These are phyloP conservation scores for Sordariomycetes sp. DNA, from an alignment of 2,329 filamentous ascomycete species.

Conservation along the genomic window DNA sequence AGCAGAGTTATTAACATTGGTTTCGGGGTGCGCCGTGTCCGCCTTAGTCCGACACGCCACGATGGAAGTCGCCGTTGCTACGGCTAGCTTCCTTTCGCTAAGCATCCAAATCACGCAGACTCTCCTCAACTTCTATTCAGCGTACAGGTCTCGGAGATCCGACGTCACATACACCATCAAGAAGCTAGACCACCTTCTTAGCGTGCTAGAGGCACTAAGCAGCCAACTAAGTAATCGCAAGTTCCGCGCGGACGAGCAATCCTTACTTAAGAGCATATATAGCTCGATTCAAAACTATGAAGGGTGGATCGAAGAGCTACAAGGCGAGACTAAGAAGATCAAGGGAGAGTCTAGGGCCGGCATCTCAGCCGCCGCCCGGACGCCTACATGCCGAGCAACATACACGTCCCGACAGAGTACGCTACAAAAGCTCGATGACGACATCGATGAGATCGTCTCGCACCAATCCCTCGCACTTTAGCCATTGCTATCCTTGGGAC, in stretches of 20 bases:
- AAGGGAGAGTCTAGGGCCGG: slow-evolving; percentile 5
- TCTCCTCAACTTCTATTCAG: slow-evolving; percentile 22
- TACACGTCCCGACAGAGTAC: slow-evolving; percentile 26
- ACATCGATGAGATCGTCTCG: slow-evolving; percentile 19
- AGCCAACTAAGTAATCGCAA: slow-evolving; percentile 12
- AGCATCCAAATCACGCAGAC: slow-evolving; percentile 22
- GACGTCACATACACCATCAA: slow-evolving; percentile 15
- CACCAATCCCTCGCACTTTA: slow-evolving; percentile 19
- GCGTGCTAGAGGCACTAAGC: slow-evolving; percentile 13
- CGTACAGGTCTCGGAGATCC: slow-evolving; percentile 13
- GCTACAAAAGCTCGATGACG: slow-evolving; percentile 25
- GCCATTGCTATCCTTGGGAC: no score
- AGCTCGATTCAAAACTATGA: slow-evolving; percentile 14
- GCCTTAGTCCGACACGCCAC: no score
- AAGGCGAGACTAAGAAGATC: slow-evolving; percentile 16
- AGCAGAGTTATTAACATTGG: no score
- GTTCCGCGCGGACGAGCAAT: slow-evolving; percentile 13
- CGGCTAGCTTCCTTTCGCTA: slow-evolving; percentile 23
- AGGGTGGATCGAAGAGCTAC: slow-evolving; percentile 17
- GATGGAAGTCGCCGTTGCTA: slow-evolving; percentile 13
- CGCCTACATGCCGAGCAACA: no score
- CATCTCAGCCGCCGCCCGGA: slow-evolving; percentile 8
- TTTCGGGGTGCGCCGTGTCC: no score
- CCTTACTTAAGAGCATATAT: slow-evolving; percentile 13
- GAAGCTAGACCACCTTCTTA: slow-evolving; percentile 14